Conservation (phyloP, 345 rosid genomes). For the Brassica napus region DNA sequence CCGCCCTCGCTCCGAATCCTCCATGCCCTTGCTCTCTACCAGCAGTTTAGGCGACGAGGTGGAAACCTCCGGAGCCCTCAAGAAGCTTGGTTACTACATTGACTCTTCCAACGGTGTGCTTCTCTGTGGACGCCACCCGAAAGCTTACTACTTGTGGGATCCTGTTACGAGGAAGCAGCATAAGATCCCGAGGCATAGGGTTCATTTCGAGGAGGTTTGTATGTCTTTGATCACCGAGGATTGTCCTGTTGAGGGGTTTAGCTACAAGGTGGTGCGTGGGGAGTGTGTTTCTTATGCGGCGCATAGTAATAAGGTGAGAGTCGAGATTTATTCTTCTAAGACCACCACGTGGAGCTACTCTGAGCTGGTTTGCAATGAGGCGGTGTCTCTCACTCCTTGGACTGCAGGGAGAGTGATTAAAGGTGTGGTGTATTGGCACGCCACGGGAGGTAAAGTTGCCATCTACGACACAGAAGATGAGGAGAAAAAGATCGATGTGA, state of each 20-base stretch:
- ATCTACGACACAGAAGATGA: constrained; percentile 48
- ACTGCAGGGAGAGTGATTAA: constrained; percentile 48
- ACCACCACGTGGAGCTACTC: constrained; percentile 59
- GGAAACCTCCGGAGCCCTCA: constrained; percentile 48
- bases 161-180: constrained; percentile 38
- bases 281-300: constrained; percentile 47
- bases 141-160: constrained; percentile 62
- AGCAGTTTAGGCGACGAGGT: constrained; percentile 59
- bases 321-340: constrained; percentile 57
- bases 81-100: constrained; percentile 59
- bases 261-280: constrained; percentile 59
- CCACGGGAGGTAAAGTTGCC: constrained; percentile 50
- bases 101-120: constrained; percentile 62
- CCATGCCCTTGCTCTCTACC: constrained; percentile 56
- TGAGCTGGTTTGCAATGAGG: constrained; percentile 47
- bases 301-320: constrained; percentile 39
- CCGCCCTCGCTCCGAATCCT: constrained; percentile 55
- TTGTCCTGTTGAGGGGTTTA: constrained; percentile 38
- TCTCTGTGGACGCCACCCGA: constrained; percentile 74
- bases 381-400: constrained; percentile 54
- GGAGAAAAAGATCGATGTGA: constrained; percentile 40
- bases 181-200: constrained; percentile 57
- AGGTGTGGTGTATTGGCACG: constrained; percentile 58
- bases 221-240: constrained; percentile 62
- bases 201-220: constrained; percentile 53